A percentile compares a stretch with the other conserved stretches of the same genome.
Conservation (phyloP, 495 filamentous ascomycete genomes). For the Talaromyces thailandensis region DNA sequence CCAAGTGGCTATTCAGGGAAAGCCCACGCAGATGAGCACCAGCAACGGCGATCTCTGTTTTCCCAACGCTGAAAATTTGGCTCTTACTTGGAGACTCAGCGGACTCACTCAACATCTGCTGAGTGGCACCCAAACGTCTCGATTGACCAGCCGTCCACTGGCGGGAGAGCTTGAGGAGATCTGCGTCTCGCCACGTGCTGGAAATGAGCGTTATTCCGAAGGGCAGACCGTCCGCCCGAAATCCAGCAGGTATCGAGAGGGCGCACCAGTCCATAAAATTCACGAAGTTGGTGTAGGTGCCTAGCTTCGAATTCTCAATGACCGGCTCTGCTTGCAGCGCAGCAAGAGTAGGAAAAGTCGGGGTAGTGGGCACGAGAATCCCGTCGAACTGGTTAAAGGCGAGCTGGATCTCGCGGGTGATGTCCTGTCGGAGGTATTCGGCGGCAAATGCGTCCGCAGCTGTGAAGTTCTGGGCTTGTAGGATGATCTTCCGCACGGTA, state of each 20-base stretch:
- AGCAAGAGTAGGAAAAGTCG: constrained; percentile 48
- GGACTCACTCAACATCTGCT: constrained; percentile 44
- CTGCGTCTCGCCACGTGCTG: constrained; percentile 29
- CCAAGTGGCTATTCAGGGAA: constrained; percentile 14
- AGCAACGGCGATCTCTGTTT: constrained; percentile 10
- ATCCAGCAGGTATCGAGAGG: constrained; percentile 44
- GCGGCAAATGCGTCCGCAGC: constrained; percentile 9
- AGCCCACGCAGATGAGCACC: constrained; percentile 16
- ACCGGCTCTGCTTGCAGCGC: constrained; percentile 50
- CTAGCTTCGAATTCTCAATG: constrained; percentile 42
- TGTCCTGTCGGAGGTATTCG: constrained; percentile 11
- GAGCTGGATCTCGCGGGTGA: constrained; percentile 8
- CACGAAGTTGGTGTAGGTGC: constrained; percentile 54
- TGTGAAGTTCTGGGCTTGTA: constrained; percentile 11
- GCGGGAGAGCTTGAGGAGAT: constrained; percentile 9
- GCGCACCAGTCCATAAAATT: constrained; percentile 62
- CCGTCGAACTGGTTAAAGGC: constrained; percentile 37
- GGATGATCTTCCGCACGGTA: constrained; percentile 10
- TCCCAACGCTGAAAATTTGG: background rate
- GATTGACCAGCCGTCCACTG: constrained; percentile 9
- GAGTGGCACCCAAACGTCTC: constrained; percentile 21
- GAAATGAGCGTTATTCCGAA: constrained; percentile 57
- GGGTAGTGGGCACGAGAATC: constrained; percentile 52
- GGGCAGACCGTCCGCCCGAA: constrained; percentile 33
- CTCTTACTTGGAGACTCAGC: constrained; percentile 17